phyloP scores from a whole-genome alignment of 176 grass and related monocot genomes.

The Triticum timopheevii region DNA sequence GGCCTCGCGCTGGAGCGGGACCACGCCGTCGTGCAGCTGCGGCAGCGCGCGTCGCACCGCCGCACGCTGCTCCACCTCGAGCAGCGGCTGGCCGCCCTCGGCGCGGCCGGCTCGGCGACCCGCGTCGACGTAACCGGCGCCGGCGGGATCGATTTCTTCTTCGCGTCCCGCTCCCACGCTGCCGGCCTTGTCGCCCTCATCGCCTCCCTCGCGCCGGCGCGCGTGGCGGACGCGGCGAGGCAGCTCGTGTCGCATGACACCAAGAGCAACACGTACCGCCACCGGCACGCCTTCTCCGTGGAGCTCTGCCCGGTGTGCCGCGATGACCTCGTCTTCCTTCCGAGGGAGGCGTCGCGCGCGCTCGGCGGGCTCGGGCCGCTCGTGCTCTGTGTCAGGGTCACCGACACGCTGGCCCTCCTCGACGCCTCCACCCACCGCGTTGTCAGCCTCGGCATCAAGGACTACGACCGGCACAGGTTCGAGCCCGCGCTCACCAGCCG shows the following conservation, averaged over 20 bases:
- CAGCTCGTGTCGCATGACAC: constrained; percentile 65
- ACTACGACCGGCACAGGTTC: constrained; percentile 52
- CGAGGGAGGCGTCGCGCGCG: constrained; percentile 35
- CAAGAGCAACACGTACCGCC: constrained; percentile 48
- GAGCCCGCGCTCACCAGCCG: constrained; percentile 50
- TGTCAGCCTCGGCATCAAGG: constrained; percentile 33
- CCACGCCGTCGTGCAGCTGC: constrained; percentile 51
- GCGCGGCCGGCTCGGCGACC: constrained; percentile 32
- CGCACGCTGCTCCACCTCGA: constrained; percentile 69
- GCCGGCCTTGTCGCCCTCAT: constrained; percentile 49
- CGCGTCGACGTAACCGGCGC: constrained; percentile 29
- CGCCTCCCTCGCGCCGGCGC: constrained; percentile 38
- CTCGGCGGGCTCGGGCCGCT: constrained; percentile 62
- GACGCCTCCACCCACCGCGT: constrained; percentile 46
- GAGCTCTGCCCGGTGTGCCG: constrained; percentile 66
- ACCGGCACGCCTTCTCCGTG: constrained; percentile 48
- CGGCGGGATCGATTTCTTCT: constrained; percentile 72
- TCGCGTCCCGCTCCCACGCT: constrained; percentile 51
- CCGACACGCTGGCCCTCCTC: constrained; percentile 44
- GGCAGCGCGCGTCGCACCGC: constrained; percentile 56
- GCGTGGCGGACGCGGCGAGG: constrained; percentile 34
- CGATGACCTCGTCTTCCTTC: constrained; percentile 62
- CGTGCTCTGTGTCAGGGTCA: constrained; percentile 60
- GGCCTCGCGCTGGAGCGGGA: constrained; percentile 51
- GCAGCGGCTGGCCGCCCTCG: constrained; percentile 50